These are phyloP conservation scores for Candida tibetensis DNA, from an alignment of 805 yeast species.

Conservation along the genomic window DNA sequence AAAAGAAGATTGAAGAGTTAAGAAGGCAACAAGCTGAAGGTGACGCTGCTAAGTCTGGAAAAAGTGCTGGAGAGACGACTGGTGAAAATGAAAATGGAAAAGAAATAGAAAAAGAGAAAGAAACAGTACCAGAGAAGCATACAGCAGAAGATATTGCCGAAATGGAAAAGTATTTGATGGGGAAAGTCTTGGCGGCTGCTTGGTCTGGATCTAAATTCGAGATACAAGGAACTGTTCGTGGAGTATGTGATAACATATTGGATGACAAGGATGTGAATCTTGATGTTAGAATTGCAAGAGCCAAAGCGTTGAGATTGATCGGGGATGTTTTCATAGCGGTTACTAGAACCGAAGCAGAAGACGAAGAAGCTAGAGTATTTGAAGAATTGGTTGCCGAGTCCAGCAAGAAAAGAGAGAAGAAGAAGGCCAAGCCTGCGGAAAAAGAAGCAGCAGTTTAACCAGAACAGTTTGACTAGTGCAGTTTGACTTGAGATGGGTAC, in stretches of 20 bases:
- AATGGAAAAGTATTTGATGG: slow-evolving; percentile 70
- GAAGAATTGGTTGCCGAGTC: slow-evolving; percentile 64
- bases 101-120: slow-evolving; percentile 9
- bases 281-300: slow-evolving; percentile 53
- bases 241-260: slow-evolving; percentile 65
- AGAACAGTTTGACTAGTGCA: too few species aligned
- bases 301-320: slow-evolving; percentile 56
- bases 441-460: too few species aligned
- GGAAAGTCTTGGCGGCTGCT: slow-evolving; percentile 78
- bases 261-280: slow-evolving; percentile 53
- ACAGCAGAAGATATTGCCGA: slow-evolving; percentile 63
- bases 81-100: slow-evolving; percentile 8
- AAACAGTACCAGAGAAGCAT: slow-evolving; percentile 35
- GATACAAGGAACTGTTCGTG: slow-evolving; percentile 67
- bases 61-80: slow-evolving; percentile 13
- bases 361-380: slow-evolving; percentile 72
- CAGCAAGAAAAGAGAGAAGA: slow-evolving; percentile 40
- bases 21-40: slow-evolving; percentile 8
- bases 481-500: too few species aligned
- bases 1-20: slow-evolving; percentile 17
- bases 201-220: slow-evolving; percentile 83
- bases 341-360: slow-evolving; percentile 64
- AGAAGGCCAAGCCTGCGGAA: slow-evolving; percentile 14
- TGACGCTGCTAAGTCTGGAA: slow-evolving; percentile 17
- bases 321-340: slow-evolving; percentile 62